Base-by-base conservation (phyloP, 805 yeast genomes). In the Saccharomyces mikatae region DNA sequence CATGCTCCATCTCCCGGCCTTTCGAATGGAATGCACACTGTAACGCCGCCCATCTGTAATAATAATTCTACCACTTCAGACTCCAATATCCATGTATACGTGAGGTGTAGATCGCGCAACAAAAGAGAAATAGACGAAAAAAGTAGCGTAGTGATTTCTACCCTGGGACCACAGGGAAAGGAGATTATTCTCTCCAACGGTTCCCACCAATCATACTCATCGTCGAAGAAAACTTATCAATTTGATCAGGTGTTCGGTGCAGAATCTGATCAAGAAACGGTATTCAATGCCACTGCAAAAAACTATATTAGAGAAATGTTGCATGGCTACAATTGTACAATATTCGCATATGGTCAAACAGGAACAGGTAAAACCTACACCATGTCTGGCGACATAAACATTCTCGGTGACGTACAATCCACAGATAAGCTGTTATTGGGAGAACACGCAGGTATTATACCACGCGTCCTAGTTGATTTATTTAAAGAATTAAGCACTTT, bases 321-420 rank as follows among this genome's bases (percentile, higher is more conserved):
- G 48, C 71, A 76, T 32, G 92, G 90, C 21, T 85, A 84, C 64
- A 87, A 87, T 64, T 88, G 89, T 56, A 85, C 95, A 0, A 78
- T 87, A 11, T 80, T 88, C 64, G 94, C 95, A 0, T 89, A 89
- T 71, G 96, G 96, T 1, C 95, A 87, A 67, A 88, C 95, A 0
- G 96, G 95, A 8, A 86, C 94, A 0, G 95, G 95, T 17, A 88
- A 87, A 63, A 87, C 96, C 0, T 80, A 81, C 63, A 73, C 86
- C 5, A 80, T 81, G 90, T 80, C 85, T 6, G 94, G 95, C 6
- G 86, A 86, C 50, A 78, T 83, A 31, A 60, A 80, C 65, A 56
- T 73, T 73, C 32, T 74, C 62, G 60, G 73, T 68, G 65, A 61
- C 53, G 50, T 60, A 41, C 65, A 58, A 13, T 71, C 65, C 5